These are phyloP conservation scores for Arthrinium puccinioides DNA, from an alignment of 2,329 filamentous ascomycete genomes.

Conservation along the genomic window DNA sequence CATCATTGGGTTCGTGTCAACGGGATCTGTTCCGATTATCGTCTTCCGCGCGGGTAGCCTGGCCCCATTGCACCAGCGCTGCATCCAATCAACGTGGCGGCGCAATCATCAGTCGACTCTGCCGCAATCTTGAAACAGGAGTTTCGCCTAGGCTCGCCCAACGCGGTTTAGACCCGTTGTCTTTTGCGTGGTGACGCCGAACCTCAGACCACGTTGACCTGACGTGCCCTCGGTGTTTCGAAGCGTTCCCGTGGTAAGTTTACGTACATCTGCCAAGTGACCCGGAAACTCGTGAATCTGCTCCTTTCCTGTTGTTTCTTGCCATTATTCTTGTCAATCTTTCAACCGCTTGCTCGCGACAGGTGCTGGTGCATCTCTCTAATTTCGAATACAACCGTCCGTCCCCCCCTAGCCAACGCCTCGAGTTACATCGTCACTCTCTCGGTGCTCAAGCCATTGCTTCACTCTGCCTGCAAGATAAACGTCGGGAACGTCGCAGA, in stretches of 20 bases:
- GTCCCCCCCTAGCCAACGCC: neutral
- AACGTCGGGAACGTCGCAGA: conserved; percentile 9
- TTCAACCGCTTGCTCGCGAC: conserved; percentile 13
- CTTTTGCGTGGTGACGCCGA: too few species aligned
- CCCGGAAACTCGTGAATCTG: too few species aligned
- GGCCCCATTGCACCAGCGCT: too few species aligned
- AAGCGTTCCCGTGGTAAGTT: too few species aligned
- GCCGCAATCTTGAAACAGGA: conserved; percentile 3
- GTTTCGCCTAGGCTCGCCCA: conserved; percentile 2
- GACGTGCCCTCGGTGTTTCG: too few species aligned
- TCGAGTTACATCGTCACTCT: neutral
- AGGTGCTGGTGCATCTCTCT: conserved; percentile 11
- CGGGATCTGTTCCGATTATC: too few species aligned
- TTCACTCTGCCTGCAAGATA: conserved; percentile 1
- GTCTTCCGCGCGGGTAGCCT: too few species aligned
- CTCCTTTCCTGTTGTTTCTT: conserved; percentile 4
- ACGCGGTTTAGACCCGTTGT: too few species aligned
- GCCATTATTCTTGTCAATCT: conserved; percentile 9
- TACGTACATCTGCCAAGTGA: too few species aligned
- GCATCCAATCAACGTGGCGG: neutral
- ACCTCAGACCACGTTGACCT: too few species aligned
- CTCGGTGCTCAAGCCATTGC: neutral
- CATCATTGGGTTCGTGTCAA: too few species aligned
- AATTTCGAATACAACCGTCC: neutral
- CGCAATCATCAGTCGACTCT: conserved; percentile 1